These are phyloP conservation scores for Fibroporia radiculosa DNA, from an alignment of 768 basidiomycete genomes.

Conservation along the genomic window DNA sequence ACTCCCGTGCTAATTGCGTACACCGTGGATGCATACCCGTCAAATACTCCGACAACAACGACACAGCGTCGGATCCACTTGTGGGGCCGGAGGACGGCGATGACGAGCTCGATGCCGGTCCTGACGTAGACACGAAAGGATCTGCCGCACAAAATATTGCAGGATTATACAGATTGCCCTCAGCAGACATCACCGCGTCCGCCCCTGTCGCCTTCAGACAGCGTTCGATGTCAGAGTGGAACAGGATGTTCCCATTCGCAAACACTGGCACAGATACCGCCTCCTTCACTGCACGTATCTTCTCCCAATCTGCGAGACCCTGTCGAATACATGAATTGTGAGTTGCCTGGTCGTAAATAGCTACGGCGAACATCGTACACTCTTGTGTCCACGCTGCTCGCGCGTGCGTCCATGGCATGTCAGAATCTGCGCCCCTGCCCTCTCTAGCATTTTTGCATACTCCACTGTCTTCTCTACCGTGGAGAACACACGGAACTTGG, in stretches of 20 bases:
- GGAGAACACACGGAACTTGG: conserved; percentile 91
- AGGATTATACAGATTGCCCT: conserved; percentile 91
- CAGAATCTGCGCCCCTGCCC: conserved; percentile 90
- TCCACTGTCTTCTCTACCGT: conserved; percentile 81
- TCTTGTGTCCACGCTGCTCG: conserved; percentile 84
- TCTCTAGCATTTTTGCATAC: conserved; percentile 94
- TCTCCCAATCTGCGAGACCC: conserved; percentile 85
- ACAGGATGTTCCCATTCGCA: conserved; percentile 94
- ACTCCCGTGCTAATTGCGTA: conserved; percentile 72
- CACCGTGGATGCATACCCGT: conserved; percentile 46
- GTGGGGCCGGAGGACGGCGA: conserved; percentile 5
- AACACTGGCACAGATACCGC: conserved; percentile 91
- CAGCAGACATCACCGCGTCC: conserved; percentile 93
- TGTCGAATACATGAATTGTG: conserved; percentile 17
- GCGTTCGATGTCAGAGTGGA: conserved; percentile 68
- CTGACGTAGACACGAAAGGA: neutral
- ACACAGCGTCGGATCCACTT: conserved; percentile 3
- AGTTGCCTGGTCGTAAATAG: neutral
- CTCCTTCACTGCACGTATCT: conserved; percentile 86
- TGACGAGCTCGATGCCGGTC: conserved; percentile 1
- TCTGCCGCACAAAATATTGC: conserved; percentile 52
- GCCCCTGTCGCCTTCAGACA: conserved; percentile 82
- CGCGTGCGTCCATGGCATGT: conserved; percentile 89
- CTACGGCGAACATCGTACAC: conserved; percentile 35
- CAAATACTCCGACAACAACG: conserved; percentile 23